These are phyloP conservation scores for Kluyveromyces siamensis DNA, from an alignment of 805 yeast genomes.

Conservation along the genomic window DNA sequence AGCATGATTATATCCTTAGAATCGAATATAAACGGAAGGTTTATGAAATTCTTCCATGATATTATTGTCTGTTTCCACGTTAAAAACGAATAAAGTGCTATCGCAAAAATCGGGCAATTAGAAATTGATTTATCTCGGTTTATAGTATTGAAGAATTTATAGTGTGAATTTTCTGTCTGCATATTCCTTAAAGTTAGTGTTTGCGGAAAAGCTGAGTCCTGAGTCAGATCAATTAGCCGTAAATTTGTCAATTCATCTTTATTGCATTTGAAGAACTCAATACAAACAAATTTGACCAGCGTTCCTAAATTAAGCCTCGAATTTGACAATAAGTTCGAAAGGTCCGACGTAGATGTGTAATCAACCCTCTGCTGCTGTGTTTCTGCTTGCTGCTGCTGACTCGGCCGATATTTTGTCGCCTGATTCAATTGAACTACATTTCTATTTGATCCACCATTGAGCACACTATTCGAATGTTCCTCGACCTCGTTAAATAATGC, in stretches of 20 bases:
- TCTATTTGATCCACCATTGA: not conserved
- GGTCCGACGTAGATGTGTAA: not conserved
- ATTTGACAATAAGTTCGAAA: not conserved
- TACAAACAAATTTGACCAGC: conserved; percentile 1
- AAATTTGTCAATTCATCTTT: conserved; percentile 6
- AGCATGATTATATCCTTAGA: conserved; percentile 3
- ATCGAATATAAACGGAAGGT: conserved; percentile 1
- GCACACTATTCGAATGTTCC: not conserved
- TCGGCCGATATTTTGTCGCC: not conserved
- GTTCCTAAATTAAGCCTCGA: conserved; percentile 2
- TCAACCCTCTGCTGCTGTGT: not conserved
- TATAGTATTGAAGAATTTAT: conserved; percentile 27
- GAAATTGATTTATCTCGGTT: conserved; percentile 25
- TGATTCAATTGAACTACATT: not conserved
- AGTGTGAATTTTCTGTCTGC: conserved; percentile 12
- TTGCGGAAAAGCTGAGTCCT: conserved; percentile 29
- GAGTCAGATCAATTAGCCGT: conserved; percentile 23
- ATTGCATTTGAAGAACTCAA: conserved; percentile 3
- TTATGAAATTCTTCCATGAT: conserved; percentile 3
- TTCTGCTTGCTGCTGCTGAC: not conserved
- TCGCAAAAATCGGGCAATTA: conserved; percentile 26
- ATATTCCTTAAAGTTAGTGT: conserved; percentile 27
- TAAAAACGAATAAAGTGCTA: conserved; percentile 21
- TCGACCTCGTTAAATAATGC: not conserved
- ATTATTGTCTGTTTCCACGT: conserved; percentile 5